phyloP scores from a whole-genome alignment of 805 yeast species.

The Ogataea pignaliae region DNA sequence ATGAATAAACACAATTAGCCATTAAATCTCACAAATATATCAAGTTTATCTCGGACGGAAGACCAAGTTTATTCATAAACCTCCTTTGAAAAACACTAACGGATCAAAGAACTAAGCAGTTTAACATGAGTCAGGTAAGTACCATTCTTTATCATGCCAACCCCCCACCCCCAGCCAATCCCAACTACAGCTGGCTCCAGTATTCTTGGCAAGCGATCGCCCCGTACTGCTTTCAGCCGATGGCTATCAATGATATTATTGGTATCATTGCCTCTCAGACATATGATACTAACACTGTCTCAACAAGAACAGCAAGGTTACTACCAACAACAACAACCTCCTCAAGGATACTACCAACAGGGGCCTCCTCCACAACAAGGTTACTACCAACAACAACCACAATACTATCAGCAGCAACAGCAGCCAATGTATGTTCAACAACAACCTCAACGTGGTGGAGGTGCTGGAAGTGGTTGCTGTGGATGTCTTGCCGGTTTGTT shows the following conservation, averaged over 20 bases:
- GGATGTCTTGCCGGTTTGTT: conserved; percentile 4
- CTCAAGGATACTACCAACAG: conserved; percentile 7
- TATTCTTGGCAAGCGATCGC: too few species aligned
- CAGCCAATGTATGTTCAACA: conserved; percentile 10
- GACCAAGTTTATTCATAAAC: not conserved
- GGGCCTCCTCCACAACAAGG: conserved; percentile 6
- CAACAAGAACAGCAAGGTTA: conserved; percentile 9
- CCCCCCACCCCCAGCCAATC: too few species aligned
- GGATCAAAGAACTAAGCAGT: not conserved
- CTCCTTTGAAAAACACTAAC: not conserved
- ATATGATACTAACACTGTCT: too few species aligned
- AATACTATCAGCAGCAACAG: conserved; percentile 6
- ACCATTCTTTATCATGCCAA: too few species aligned
- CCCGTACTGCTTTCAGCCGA: too few species aligned
- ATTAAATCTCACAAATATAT: too few species aligned
- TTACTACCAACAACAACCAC: conserved; percentile 8
- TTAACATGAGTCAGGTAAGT: too few species aligned
- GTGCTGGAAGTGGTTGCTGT: conserved; percentile 5
- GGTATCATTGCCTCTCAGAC: too few species aligned
- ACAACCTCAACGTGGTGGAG: conserved; percentile 4
- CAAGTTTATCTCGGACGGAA: too few species aligned
- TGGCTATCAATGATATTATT: too few species aligned
- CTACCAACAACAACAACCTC: conserved; percentile 22
- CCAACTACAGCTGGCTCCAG: too few species aligned
- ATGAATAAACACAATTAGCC: too few species aligned